Evolutionary conservation across 306 rosid genomes (phyloP).

Genomic region (Sicyos baderoa): DNA sequence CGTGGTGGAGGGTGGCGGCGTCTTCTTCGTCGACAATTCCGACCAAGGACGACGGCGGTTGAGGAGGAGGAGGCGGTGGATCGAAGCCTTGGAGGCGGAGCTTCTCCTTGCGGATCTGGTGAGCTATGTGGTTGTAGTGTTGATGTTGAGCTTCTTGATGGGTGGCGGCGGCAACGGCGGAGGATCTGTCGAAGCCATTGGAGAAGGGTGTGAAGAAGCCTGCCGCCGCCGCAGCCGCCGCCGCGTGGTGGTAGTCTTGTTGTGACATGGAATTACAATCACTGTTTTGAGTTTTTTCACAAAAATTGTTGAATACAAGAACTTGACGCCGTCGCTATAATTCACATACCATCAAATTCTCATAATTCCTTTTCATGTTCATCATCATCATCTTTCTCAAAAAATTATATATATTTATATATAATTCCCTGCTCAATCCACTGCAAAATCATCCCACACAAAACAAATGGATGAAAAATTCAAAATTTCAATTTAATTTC

Average conservation of each 20-base stretch:
- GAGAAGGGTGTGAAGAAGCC: conserved; percentile 18
- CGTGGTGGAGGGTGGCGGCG: conserved; percentile 32
- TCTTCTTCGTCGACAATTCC: conserved; percentile 65
- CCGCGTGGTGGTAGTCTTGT: conserved; percentile 19
- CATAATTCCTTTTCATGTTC: neutral
- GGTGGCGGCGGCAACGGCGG: conserved; percentile 18
- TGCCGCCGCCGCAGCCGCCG: conserved; percentile 10
- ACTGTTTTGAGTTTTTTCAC: conserved; percentile 20
- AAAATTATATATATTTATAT: neutral
- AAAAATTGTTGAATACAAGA: conserved; percentile 11
- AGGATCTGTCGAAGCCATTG: conserved; percentile 20
- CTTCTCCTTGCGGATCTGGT: conserved; percentile 92
- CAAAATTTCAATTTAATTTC: neutral
- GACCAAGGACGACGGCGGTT: conserved; percentile 34
- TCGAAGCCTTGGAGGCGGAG: conserved; percentile 57
- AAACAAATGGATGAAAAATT: neutral
- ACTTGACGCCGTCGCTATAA: neutral
- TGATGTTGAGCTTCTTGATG: conserved; percentile 36
- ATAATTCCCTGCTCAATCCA: neutral
- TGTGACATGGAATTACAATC: conserved; percentile 23
- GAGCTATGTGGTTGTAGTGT: conserved; percentile 41
- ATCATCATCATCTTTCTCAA: conserved; percentile 22
- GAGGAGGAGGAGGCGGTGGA: conserved; percentile 15
- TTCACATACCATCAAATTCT: conserved; percentile 4
- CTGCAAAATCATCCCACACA: neutral